These are phyloP conservation scores for Candolleomyces eurysporus DNA, from an alignment of 768 basidiomycete genomes.

Conservation along the genomic window DNA sequence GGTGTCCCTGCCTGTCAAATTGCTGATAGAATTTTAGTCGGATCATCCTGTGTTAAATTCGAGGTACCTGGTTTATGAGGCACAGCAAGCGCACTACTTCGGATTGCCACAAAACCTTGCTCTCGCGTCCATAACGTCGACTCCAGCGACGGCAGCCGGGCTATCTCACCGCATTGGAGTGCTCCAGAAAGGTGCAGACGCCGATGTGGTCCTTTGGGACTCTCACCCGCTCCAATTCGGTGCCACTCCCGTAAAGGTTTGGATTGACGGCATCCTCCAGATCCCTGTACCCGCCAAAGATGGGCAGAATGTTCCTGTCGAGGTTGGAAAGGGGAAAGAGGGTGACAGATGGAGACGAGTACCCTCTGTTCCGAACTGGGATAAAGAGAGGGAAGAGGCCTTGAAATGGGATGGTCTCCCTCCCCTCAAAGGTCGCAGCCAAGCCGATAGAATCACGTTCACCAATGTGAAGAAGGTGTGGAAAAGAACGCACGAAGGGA, in stretches of 20 bases:
- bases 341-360: constrained; percentile 42
- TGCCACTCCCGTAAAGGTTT: constrained; percentile 72
- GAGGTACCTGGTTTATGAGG: constrained; percentile 69
- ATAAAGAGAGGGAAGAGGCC: constrained; percentile 57
- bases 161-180: constrained; percentile 73
- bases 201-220: constrained; percentile 76
- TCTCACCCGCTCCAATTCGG: constrained; percentile 73
- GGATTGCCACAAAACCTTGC: constrained; percentile 58
- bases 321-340: constrained; percentile 44
- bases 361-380: constrained; percentile 61
- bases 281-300: constrained; percentile 45
- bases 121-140: constrained; percentile 63
- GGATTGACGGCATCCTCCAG: constrained; percentile 84
- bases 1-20: neutral
- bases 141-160: constrained; percentile 65
- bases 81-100: constrained; percentile 68
- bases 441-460: constrained; percentile 48
- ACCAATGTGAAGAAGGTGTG: constrained; percentile 62
- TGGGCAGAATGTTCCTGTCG: constrained; percentile 36
- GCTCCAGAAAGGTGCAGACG: constrained; percentile 54
- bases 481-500: constrained; percentile 28
- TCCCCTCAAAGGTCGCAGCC: constrained; percentile 45
- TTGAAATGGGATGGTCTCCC: constrained; percentile 70
- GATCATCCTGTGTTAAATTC: constrained; percentile 61
- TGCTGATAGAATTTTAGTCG: constrained; percentile 35